These are phyloP conservation scores for Fusarium hostae DNA, from an alignment of 2,329 filamentous ascomycete genomes.

Conservation along the genomic window DNA sequence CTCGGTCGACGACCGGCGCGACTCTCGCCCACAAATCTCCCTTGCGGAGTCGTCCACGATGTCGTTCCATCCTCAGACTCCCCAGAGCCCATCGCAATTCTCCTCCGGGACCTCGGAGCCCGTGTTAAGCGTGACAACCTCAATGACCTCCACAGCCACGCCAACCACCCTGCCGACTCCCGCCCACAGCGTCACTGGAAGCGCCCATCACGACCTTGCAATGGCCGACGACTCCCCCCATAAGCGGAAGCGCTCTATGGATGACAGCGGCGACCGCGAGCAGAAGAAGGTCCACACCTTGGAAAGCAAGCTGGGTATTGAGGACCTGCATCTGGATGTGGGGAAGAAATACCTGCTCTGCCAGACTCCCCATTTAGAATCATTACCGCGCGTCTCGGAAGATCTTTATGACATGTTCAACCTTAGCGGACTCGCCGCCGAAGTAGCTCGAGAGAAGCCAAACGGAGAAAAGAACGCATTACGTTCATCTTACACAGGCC, in stretches of 20 bases:
- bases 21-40: conserved; percentile 46
- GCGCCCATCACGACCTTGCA: conserved; percentile 56
- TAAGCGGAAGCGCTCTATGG: conserved; percentile 70
- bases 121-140: conserved; percentile 61
- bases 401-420: conserved; percentile 70
- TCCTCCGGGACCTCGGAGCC: conserved; percentile 66
- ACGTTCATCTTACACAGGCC: conserved; percentile 75
- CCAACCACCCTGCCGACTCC: conserved; percentile 69
- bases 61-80: conserved; percentile 75
- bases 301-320: conserved; percentile 69
- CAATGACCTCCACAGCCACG: conserved; percentile 62
- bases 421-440: conserved; percentile 66
- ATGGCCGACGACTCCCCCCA: conserved; percentile 65
- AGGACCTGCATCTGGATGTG: conserved; percentile 73
- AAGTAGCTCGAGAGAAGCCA: conserved; percentile 71
- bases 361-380: conserved; percentile 65
- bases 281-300: conserved; percentile 72
- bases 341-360: conserved; percentile 75
- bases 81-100: conserved; percentile 73
- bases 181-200: conserved; percentile 71
- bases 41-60: conserved; percentile 60
- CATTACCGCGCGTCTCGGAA: conserved; percentile 61
- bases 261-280: conserved; percentile 66
- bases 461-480: conserved; percentile 75
- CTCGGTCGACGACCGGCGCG: conserved; percentile 49